A percentile compares a stretch with the other conserved stretches of the same genome.
Evolutionary conservation across 345 rosid species (phyloP).

Genomic region (Citrus australasica): DNA sequence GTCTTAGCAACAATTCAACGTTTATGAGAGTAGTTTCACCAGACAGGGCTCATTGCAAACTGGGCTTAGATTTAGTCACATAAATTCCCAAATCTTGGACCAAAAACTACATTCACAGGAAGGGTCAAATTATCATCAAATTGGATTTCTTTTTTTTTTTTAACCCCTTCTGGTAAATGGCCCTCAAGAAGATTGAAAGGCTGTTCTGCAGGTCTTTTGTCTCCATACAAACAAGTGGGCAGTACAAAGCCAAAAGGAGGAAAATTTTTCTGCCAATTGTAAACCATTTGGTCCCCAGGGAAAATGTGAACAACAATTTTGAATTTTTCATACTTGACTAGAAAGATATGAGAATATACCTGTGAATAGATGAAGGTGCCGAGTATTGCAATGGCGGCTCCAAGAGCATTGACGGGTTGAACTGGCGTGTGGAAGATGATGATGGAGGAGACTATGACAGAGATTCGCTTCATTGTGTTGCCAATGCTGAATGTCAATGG

Average conservation of each 20-base stretch:
- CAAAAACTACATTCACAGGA: neutral
- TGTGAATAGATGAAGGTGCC: slow-evolving; percentile 82
- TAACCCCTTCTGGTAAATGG: neutral
- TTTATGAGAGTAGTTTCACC: neutral
- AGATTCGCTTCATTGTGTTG: slow-evolving; percentile 82
- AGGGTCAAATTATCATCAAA: neutral
- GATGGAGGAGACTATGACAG: slow-evolving; percentile 73
- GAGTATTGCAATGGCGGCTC: slow-evolving; percentile 75
- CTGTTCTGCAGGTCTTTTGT: slow-evolving; percentile 11
- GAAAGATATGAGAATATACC: slow-evolving; percentile 32
- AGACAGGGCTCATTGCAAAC: neutral
- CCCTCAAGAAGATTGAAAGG: slow-evolving; percentile 22
- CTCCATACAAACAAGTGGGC: slow-evolving; percentile 20
- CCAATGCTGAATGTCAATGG: slow-evolving; percentile 78
- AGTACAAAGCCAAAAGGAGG: neutral
- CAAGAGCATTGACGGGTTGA: slow-evolving; percentile 68
- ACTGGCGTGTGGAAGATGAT: slow-evolving; percentile 73
- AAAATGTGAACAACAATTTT: neutral
- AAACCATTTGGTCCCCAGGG: slow-evolving; percentile 9
- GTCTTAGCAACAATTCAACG: neutral
- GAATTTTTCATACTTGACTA: neutral
- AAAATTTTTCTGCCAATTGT: slow-evolving; percentile 3
- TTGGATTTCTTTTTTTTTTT: neutral
- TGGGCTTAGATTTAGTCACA: neutral
- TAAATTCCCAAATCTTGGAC: neutral